Evolutionary conservation across 768 basidiomycete species (phyloP), one percentile per base, ranked within the genome.

Genomic region (Clavaria fumosa): DNA sequence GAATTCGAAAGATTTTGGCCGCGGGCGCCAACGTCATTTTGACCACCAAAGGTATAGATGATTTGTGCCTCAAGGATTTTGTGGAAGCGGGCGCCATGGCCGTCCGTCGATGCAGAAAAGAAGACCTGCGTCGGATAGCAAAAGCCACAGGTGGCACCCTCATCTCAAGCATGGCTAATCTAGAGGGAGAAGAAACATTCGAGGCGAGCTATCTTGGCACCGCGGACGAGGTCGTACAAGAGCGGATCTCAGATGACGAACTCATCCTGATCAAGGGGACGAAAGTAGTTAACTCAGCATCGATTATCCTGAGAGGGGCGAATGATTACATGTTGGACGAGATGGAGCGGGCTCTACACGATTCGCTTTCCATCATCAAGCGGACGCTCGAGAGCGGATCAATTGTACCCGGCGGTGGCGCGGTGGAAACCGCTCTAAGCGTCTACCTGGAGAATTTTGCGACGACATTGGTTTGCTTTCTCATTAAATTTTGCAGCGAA

Each of bases 301-400:
- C 90, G 14, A 83, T 99, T 50, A 74, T 99, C 41, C 66, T 99
- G 41, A 74, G 95, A 38, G 95, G 95, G 31, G 95, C 95, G 20
- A 99, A 97, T 57, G 95, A 99, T 58, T 96, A 93, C 57, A 90
- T 96, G 84, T 63, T 97, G 48, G 95, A 99, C 55, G 95, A 99
- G 67, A 99, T 97, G 95, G 95, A 99, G 61, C 68, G 95, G 34
- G 81, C 88, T 0, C 57, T 97, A 48, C 93, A 99, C 53, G 95
- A 99, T 55, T 83, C 85, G 2, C 58, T 97, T 44, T 93, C 85
- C 20, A 72, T 95, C 49, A 88, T 96, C 63, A 99, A 99, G 65
- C 74, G 93, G 41, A 97, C 95, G 4, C 61, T 97, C 33, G 95
- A 99, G 66, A 91, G 89, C 48, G 95, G 93, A 6, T 60, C 80